These are phyloP conservation scores for Malania oleifera DNA, from an alignment of 164 flowering plant genomes.

Conservation along the genomic window DNA sequence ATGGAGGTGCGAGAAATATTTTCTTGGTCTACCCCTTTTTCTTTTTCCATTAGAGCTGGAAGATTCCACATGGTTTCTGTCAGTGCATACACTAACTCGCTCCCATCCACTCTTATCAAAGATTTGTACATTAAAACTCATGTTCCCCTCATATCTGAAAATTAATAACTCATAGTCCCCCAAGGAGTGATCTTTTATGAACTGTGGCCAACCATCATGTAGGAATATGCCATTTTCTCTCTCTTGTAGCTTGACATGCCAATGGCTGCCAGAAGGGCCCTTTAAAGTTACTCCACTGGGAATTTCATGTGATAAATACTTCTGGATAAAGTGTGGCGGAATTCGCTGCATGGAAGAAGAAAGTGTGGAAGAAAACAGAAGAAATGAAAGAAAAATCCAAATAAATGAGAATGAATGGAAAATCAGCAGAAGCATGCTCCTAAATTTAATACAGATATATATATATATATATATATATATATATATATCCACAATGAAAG, in stretches of 20 bases:
- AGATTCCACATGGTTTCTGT: neutral
- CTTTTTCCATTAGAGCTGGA: neutral
- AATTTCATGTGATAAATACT: neutral
- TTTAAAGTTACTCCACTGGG: neutral
- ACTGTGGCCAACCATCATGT: neutral
- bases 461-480: too few relatives aligned
- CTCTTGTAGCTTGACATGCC: neutral
- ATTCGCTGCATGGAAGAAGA: conserved; percentile 2
- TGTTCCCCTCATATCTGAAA: neutral
- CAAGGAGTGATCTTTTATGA: neutral
- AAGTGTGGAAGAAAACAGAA: too few relatives aligned
- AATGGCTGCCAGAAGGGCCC: neutral
- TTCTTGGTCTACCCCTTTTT: neutral
- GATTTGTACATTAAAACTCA: neutral
- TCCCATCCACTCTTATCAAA: conserved; percentile 3
- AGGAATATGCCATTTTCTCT: neutral
- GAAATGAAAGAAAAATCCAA: too few relatives aligned
- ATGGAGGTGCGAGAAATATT: neutral
- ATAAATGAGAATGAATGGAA: too few relatives aligned
- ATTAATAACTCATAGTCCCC: neutral
- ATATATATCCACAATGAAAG: too few relatives aligned
- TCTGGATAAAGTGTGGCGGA: neutral
- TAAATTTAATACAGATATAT: too few relatives aligned
- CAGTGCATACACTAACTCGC: neutral
- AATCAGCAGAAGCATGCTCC: too few relatives aligned